Conservation (phyloP, 192 early-diverging fungal species). For the Mortierella claussenii region DNA sequence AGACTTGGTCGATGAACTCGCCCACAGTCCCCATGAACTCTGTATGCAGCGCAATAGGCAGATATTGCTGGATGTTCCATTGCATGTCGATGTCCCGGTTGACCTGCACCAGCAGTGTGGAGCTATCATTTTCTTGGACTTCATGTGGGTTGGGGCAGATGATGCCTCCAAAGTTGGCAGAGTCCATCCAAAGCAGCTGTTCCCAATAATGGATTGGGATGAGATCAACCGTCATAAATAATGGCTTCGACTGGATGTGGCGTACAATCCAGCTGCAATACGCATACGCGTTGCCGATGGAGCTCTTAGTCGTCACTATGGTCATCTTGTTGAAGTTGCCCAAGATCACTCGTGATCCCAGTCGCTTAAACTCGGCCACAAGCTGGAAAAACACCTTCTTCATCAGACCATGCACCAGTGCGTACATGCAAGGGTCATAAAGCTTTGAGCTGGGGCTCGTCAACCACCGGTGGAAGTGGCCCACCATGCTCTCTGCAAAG, state of each 20-base stretch:
- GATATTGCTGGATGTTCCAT: slow-evolving; percentile 93
- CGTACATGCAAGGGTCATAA: slow-evolving; percentile 86
- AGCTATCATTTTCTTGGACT: slow-evolving; percentile 44
- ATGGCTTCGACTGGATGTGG: slow-evolving; percentile 73
- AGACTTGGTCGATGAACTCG: slow-evolving; percentile 76
- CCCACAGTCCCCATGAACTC: slow-evolving; percentile 77
- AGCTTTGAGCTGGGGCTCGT: slow-evolving; percentile 76
- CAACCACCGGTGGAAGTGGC: slow-evolving; percentile 91
- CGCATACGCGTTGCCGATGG: slow-evolving; percentile 75
- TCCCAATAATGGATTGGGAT: slow-evolving; percentile 80
- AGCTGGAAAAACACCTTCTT: slow-evolving; percentile 89
- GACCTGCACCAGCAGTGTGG: slow-evolving; percentile 19
- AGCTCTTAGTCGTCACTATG: slow-evolving; percentile 81
- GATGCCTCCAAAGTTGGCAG: slow-evolving; percentile 85
- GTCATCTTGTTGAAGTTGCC: slow-evolving; percentile 86
- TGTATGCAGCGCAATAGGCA: slow-evolving; percentile 78
- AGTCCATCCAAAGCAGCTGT: slow-evolving; percentile 92
- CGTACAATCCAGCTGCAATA: slow-evolving; percentile 79
- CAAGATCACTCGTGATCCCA: slow-evolving; percentile 83
- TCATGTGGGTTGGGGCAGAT: slow-evolving; percentile 46
- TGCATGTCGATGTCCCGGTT: slow-evolving; percentile 68
- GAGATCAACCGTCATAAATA: slow-evolving; percentile 82
- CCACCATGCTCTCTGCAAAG: slow-evolving; percentile 81
- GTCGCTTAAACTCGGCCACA: slow-evolving; percentile 78
- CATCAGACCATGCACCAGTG: slow-evolving; percentile 88